Conservation (phyloP, 768 basidiomycete species). For the Russula lepida region DNA sequence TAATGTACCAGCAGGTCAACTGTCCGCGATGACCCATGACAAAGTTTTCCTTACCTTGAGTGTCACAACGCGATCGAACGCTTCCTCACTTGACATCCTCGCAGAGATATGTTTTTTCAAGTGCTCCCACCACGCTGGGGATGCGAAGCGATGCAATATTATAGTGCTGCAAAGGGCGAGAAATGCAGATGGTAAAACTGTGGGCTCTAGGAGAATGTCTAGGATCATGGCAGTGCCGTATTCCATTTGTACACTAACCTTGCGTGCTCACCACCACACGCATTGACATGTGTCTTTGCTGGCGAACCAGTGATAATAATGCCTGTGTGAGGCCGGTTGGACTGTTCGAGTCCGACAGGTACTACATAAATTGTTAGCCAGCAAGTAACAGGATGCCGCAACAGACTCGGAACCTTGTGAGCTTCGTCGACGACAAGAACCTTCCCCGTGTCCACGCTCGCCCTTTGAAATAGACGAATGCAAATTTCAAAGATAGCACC, state of each 20-base stretch:
- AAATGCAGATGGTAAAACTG: constrained; percentile 58
- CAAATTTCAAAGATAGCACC: constrained; percentile 67
- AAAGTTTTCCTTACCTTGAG: constrained; percentile 40
- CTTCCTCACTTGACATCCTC: constrained; percentile 48
- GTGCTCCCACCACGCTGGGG: constrained; percentile 69
- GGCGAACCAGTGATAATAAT: constrained; percentile 50
- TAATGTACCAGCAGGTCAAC: constrained; percentile 24
- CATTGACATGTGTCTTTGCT: constrained; percentile 67
- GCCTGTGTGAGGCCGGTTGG: constrained; percentile 49
- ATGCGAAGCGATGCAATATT: constrained; percentile 68
- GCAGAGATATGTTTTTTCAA: constrained; percentile 59
- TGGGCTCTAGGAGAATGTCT: constrained; percentile 44
- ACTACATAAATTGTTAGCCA: constrained; percentile 34
- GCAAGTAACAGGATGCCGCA: not conserved
- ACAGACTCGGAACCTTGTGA: constrained; percentile 52
- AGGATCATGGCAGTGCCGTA: not conserved
- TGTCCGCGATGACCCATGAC: not conserved
- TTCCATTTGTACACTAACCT: constrained; percentile 32
- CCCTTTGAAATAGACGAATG: constrained; percentile 53
- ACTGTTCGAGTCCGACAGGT: constrained; percentile 41
- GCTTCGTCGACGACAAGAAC: constrained; percentile 69
- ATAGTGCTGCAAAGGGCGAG: constrained; percentile 58
- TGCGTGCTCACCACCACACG: constrained; percentile 69
- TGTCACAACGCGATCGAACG: constrained; percentile 57
- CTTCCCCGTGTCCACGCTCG: constrained; percentile 53